Percentiles rank a stretch among this genome's conserved stretches.
Conservation (phyloP, 768 basidiomycete species). For the Suillus discolor region DNA sequence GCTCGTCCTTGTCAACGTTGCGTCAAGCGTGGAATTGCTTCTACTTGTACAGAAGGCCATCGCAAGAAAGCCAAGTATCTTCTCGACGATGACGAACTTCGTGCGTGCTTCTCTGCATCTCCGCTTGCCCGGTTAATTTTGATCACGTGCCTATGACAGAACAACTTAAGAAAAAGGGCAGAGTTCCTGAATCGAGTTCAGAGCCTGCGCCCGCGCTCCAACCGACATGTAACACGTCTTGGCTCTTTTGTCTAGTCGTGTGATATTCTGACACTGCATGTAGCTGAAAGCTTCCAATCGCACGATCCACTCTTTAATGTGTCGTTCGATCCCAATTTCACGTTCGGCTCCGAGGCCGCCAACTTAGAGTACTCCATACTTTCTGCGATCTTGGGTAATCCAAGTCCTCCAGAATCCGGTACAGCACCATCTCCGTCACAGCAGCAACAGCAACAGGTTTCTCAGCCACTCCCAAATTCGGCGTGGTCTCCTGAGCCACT, state of each 20-base stretch:
- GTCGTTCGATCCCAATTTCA: slow-evolving; percentile 59
- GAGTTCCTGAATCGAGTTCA: slow-evolving; percentile 29
- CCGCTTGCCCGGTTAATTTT: slow-evolving; percentile 4
- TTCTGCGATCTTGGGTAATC: slow-evolving; percentile 84
- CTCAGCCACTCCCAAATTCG: slow-evolving; percentile 30
- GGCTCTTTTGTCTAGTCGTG: neutral
- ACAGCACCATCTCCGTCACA: slow-evolving; percentile 32
- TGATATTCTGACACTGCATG: slow-evolving; percentile 16
- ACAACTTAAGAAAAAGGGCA: slow-evolving; percentile 35
- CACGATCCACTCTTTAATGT: slow-evolving; percentile 60
- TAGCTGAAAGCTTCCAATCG: slow-evolving; percentile 55
- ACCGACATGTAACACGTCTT: slow-evolving; percentile 33
- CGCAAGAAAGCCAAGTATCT: slow-evolving; percentile 99
- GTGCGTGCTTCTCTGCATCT: slow-evolving; percentile 42
- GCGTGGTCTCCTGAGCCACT: slow-evolving; percentile 41
- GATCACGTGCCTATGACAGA: slow-evolving; percentile 40
- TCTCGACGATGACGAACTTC: slow-evolving; percentile 90
- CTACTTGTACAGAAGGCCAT: slow-evolving; percentile 89
- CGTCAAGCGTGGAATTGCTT: slow-evolving; percentile 88
- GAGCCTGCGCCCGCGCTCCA: slow-evolving; percentile 31
- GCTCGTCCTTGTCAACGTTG: slow-evolving; percentile 97
- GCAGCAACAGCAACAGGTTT: slow-evolving; percentile 15
- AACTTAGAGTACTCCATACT: slow-evolving; percentile 96
- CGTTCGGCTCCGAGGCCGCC: slow-evolving; percentile 88
- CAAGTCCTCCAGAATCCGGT: slow-evolving; percentile 49